These are phyloP conservation scores for Tausonia pullulans DNA, from an alignment of 1,284 basidiomycete species.

Conservation along the genomic window DNA sequence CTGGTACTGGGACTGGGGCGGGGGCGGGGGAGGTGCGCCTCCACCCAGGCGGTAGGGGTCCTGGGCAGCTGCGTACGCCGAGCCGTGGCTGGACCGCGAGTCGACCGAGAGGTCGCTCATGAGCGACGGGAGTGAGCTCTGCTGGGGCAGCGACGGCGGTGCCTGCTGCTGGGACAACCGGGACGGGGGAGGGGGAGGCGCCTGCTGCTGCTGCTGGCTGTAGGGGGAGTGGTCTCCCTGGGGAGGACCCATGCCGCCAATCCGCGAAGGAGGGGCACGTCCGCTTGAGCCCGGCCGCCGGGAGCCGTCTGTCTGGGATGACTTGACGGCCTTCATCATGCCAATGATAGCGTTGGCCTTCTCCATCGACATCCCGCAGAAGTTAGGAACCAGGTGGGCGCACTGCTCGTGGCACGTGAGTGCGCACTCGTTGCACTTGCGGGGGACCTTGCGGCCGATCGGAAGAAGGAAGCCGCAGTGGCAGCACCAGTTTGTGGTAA, in stretches of 20 bases:
- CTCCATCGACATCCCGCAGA: slow-evolving; percentile 99
- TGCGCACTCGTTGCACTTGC: slow-evolving; percentile 90
- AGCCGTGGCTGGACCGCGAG: slow-evolving; percentile 4
- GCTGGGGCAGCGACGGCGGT: too few relatives aligned
- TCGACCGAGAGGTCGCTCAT: slow-evolving; percentile 19
- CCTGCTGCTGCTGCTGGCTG: slow-evolving; percentile 20
- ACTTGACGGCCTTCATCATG: slow-evolving; percentile 67
- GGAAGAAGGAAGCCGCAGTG: slow-evolving; percentile 98
- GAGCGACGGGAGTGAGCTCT: neutral
- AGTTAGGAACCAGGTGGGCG: slow-evolving; percentile 95
- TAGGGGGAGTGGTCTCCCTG: slow-evolving; percentile 24
- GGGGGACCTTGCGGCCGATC: slow-evolving; percentile 89
- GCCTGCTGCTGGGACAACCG: too few relatives aligned
- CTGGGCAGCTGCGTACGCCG: too few relatives aligned
- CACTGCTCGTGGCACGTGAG: slow-evolving; percentile 97
- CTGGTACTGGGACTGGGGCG: too few relatives aligned
- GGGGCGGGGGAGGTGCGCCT: too few relatives aligned
- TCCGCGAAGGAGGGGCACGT: slow-evolving; percentile 15
- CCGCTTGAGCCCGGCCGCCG: neutral
- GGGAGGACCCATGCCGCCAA: slow-evolving; percentile 18
- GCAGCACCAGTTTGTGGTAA: slow-evolving; percentile 98
- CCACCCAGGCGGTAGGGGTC: too few relatives aligned
- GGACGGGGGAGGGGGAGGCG: slow-evolving; percentile 16
- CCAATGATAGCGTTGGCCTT: slow-evolving; percentile 88
- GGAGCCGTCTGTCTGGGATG: slow-evolving; percentile 29